A percentile compares a stretch with the other conserved stretches of the same genome.
These are phyloP conservation scores for Fraxinus anomala DNA, from an alignment of 257 asterid species.

Conservation along the genomic window DNA sequence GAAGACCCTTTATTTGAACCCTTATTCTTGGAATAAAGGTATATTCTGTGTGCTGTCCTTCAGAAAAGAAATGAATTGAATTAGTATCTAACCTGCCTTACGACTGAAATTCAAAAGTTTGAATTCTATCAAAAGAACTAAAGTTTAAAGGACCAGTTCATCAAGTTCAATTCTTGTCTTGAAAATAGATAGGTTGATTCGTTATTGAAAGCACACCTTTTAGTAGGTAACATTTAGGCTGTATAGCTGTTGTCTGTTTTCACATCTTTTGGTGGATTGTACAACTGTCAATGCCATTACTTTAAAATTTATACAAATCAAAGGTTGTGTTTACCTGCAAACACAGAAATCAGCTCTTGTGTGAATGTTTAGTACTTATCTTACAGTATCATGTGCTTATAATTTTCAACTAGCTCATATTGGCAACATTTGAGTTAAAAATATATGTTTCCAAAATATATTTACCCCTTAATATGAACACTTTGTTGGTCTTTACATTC, in stretches of 20 bases:
- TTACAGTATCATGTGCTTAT: background rate
- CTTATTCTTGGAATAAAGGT: conserved; percentile 95
- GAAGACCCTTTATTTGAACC: conserved; percentile 76
- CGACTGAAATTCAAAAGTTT: background rate
- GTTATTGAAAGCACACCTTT: conserved; percentile 6
- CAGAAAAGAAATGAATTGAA: conserved; percentile 4
- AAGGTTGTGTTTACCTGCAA: background rate
- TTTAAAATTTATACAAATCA: background rate
- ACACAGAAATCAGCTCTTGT: background rate
- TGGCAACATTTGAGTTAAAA: no score
- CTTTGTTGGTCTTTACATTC: background rate
- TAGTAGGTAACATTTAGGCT: background rate
- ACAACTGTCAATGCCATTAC: background rate
- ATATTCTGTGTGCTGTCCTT: conserved; percentile 16
- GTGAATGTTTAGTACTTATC: no score
- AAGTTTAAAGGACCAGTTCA: background rate
- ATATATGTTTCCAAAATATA: no score
- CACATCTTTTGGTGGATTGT: background rate
- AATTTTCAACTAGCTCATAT: background rate
- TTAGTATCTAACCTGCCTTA: conserved; percentile 7
- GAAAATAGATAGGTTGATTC: background rate
- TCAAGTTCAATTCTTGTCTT: background rate
- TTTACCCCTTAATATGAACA: background rate
- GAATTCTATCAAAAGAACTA: background rate
- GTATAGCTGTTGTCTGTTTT: background rate